A percentile compares a stretch with the other conserved stretches of the same genome.
Evolutionary conservation across 2,329 filamentous ascomycete species (phyloP).

Genomic region (Beauveria sp.): DNA sequence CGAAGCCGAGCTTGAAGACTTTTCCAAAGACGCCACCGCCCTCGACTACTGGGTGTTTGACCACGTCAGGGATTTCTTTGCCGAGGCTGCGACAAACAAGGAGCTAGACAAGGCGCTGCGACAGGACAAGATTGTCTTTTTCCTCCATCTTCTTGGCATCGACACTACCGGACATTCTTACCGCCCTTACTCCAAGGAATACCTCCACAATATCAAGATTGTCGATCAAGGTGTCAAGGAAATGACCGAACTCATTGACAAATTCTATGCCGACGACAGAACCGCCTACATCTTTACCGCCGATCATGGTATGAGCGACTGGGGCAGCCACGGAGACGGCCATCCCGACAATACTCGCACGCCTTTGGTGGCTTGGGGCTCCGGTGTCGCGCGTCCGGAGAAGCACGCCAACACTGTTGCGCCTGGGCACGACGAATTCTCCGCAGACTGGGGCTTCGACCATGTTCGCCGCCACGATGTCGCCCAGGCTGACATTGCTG

Average conservation of each 20-base stretch:
- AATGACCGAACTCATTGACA: conserved; percentile 70
- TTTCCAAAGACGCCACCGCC: conserved; percentile 69
- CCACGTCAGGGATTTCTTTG: conserved; percentile 79
- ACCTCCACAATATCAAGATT: conserved; percentile 87
- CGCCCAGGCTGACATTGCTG: conserved; percentile 85
- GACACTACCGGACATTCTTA: conserved; percentile 84
- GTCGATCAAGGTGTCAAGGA: conserved; percentile 87
- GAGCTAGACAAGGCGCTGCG: conserved; percentile 65
- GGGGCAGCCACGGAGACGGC: conserved; percentile 97
- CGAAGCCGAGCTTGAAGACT: conserved; percentile 79
- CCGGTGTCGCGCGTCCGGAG: conserved; percentile 73
- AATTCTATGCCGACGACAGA: conserved; percentile 77
- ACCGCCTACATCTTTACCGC: conserved; percentile 96
- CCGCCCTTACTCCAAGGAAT: conserved; percentile 91
- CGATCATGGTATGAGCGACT: conserved; percentile 98
- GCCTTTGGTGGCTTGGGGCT: conserved; percentile 87
- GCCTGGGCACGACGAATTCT: conserved; percentile 85
- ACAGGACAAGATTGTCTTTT: conserved; percentile 87
- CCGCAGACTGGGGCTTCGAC: conserved; percentile 78
- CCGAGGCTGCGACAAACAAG: conserved; percentile 67
- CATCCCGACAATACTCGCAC: conserved; percentile 96
- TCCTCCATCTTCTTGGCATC: conserved; percentile 84
- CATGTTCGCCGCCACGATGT: conserved; percentile 83
- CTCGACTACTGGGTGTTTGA: conserved; percentile 96
- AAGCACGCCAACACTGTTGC: conserved; percentile 48